Evolutionary conservation across 1,284 basidiomycete genomes (phyloP).

Genomic region (Rhodotorula sp.): DNA sequence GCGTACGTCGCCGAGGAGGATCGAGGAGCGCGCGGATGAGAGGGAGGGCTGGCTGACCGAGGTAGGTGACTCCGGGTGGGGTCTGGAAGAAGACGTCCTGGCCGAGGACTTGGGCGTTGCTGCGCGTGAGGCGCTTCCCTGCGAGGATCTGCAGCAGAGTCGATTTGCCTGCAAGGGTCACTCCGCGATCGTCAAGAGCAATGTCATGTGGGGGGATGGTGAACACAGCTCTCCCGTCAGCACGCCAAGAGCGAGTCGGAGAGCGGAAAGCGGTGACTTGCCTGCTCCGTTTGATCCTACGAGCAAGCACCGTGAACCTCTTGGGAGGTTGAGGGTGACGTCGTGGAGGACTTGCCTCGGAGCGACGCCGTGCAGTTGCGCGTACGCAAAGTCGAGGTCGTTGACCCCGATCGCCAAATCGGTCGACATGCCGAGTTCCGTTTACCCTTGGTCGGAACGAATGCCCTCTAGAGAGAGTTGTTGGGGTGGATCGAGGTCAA

Average conservation of each 20-base stretch:
- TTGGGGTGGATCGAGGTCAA: too few relatives aligned
- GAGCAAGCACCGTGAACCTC: slow-evolving; percentile 75
- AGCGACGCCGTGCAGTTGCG: slow-evolving; percentile 45
- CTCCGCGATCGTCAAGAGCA: neutral
- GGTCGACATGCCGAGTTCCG: neutral
- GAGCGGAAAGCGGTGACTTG: slow-evolving; percentile 45
- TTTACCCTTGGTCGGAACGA: too few relatives aligned
- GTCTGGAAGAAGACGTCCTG: slow-evolving; percentile 75
- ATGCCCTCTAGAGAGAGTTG: too few relatives aligned
- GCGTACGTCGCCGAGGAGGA: too few relatives aligned
- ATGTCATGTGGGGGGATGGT: neutral
- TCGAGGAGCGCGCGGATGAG: neutral
- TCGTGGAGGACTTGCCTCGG: slow-evolving; percentile 55
- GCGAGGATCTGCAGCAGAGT: slow-evolving; percentile 92
- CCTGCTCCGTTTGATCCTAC: slow-evolving; percentile 86
- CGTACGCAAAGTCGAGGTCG: slow-evolving; percentile 65
- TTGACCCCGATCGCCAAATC: slow-evolving; percentile 58
- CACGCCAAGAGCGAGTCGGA: neutral
- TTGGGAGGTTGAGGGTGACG: slow-evolving; percentile 65
- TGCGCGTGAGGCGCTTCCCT: slow-evolving; percentile 77
- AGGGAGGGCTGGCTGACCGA: slow-evolving; percentile 66
- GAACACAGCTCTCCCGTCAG: neutral
- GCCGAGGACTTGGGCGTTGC: slow-evolving; percentile 67
- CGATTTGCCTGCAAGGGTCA: slow-evolving; percentile 71
- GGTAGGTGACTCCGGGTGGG: slow-evolving; percentile 72